Evolutionary conservation across 306 rosid species (phyloP).

Genomic region (Vigna radiata): DNA sequence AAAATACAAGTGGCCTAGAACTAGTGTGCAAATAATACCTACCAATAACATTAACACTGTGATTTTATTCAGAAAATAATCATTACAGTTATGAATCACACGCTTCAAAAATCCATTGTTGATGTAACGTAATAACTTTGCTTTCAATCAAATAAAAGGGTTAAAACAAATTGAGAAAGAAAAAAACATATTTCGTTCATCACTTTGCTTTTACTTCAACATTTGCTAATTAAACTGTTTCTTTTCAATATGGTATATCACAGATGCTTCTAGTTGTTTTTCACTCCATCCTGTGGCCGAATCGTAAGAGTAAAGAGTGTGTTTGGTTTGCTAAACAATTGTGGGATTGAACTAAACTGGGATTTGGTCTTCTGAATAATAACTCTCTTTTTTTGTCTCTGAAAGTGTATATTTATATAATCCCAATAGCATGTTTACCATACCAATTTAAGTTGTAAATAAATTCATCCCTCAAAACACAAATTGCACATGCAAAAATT

Average conservation of each 20-base stretch:
- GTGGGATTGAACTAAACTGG: too few species aligned
- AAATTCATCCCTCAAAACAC: background rate
- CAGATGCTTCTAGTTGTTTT: background rate
- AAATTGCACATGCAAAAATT: background rate
- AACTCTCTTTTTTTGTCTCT: too few species aligned
- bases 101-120: background rate
- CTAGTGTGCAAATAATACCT: background rate
- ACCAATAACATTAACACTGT: background rate
- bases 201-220: constrained; percentile 21
- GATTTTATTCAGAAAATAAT: background rate
- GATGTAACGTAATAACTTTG: background rate
- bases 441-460: background rate
- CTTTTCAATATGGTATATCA: background rate
- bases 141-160: constrained; percentile 21
- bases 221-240: background rate
- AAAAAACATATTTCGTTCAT: background rate
- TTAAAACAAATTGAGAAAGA: background rate
- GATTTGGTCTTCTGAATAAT: too few species aligned
- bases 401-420: too few species aligned
- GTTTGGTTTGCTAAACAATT: too few species aligned
- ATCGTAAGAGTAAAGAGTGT: background rate
- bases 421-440: background rate
- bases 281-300: background rate
- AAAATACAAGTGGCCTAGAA: background rate
- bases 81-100: background rate